Base-by-base conservation (phyloP, 202 grass and related monocot genomes). In the Brachypodium distachyon region DNA sequence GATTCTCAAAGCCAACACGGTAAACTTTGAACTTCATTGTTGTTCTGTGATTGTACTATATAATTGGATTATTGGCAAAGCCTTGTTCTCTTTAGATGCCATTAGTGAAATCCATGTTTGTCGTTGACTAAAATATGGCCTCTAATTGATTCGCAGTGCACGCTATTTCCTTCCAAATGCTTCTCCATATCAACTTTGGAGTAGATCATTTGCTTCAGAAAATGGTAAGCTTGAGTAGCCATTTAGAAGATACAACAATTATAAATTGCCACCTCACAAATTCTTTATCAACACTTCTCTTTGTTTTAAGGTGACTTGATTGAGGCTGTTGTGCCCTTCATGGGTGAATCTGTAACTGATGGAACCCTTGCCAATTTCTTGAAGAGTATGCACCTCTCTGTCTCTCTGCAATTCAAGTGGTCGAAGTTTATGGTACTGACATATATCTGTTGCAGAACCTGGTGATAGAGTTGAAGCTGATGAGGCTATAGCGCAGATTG, bases 291-390 rank as follows among this genome's bases (percentile, higher is more conserved):
- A 63, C 13, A 62, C 12, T 44, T 80, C 16, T 76, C 43, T 13
- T 61, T 58, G 4, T 82, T 26, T 72, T 70, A 49, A 98, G 96
- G 84, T 85, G 89, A 99, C 67, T 60, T 75, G 29, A 66, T 92
- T 28, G 91, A 98, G 18, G 95, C 87, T 80, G 86, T 88, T 56
- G 86, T 88, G 31, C 86, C 86, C 43, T 92, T 76, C 77, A 98
- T 98, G 96, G 96, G 96, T 81, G 96, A 98, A 92, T 98, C 96
- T 82, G 93, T 98, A 73, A 92, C 96, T 73, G 96, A 98, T 81
- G 96, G 96, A 89, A 98, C 96, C 38, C 81, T 98, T 73, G 96
- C 91, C 11, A 95, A 77, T 77, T 92, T 98, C 74, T 88, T 98
- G 64, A 98, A 95, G 74, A 98, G 96, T 99, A 88, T 81, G 63